A percentile compares a stretch with the other conserved stretches of the same genome.
Evolutionary conservation across 106 monocot species (phyloP).

Genomic region (Dactylorhiza incarnata): DNA sequence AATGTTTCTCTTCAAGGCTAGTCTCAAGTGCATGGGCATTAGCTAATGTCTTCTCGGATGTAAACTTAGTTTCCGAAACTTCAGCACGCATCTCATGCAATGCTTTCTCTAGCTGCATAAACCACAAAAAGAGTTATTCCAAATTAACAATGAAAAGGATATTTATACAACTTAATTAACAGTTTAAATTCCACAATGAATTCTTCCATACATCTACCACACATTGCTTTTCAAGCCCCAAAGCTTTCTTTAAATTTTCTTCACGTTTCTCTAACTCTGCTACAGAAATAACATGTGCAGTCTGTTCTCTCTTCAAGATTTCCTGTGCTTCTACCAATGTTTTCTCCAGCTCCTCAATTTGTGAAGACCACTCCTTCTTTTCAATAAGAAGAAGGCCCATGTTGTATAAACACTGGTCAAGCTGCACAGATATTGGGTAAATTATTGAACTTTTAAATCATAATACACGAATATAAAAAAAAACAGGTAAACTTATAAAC

Average conservation of each 20-base stretch:
- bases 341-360: conserved; percentile 53
- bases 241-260: conserved; percentile 66
- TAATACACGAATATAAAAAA: neutral
- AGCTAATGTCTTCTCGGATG: conserved; percentile 64
- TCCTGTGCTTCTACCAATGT: conserved; percentile 51
- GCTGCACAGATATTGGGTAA: conserved; percentile 34
- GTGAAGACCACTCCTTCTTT: conserved; percentile 81
- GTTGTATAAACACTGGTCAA: conserved; percentile 87
- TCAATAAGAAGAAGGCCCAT: conserved; percentile 97
- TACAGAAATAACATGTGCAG: conserved; percentile 54
- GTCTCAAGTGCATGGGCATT: conserved; percentile 72
- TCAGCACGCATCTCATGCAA: conserved; percentile 66
- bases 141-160: neutral
- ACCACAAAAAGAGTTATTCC: neutral
- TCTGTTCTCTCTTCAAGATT: conserved; percentile 79
- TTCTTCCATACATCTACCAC: conserved; percentile 62
- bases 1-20: conserved; percentile 59
- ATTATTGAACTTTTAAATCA: neutral
- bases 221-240: conserved; percentile 86
- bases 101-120: conserved; percentile 77
- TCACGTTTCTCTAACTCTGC: conserved; percentile 75
- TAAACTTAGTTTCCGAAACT: conserved; percentile 67
- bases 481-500: neutral
- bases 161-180: neutral
- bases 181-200: neutral